phyloP scores from a whole-genome alignment of 257 asterid species.

The Osmanthus fragrans region DNA sequence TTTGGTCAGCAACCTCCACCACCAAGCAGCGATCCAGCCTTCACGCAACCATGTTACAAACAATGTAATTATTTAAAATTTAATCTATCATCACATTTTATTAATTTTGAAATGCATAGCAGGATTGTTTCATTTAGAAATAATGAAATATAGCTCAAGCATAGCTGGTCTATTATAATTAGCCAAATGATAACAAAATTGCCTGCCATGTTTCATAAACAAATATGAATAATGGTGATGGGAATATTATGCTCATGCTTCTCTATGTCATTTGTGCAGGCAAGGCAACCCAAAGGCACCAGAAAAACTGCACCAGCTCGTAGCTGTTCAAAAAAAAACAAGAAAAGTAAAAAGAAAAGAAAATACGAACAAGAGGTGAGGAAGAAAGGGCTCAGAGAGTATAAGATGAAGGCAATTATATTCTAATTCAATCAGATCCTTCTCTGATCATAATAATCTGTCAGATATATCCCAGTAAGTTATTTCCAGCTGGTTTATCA shows the following conservation, averaged over 20 bases:
- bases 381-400: background rate
- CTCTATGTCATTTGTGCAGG: slow-evolving; percentile 47
- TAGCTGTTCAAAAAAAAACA: background rate
- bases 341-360: too few relatives aligned
- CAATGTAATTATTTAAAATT: slow-evolving; percentile 45
- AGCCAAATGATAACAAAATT: background rate
- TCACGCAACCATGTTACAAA: slow-evolving; percentile 75
- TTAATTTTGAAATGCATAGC: background rate
- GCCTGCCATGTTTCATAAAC: background rate
- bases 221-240: background rate
- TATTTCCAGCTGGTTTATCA: background rate
- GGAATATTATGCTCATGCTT: slow-evolving; percentile 6
- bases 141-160: background rate
- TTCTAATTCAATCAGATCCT: too few relatives aligned
- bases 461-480: background rate
- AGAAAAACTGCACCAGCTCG: slow-evolving; percentile 46
- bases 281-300: slow-evolving; percentile 47
- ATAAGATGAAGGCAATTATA: background rate
- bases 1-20: slow-evolving; percentile 83
- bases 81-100: background rate
- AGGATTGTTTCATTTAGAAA: background rate
- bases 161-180: background rate
- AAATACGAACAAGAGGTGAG: background rate
- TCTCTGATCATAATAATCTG: background rate
- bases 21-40: slow-evolving; percentile 63